Conservation (phyloP, 768 basidiomycete species). For the Paxillus ammoniavirescens region DNA sequence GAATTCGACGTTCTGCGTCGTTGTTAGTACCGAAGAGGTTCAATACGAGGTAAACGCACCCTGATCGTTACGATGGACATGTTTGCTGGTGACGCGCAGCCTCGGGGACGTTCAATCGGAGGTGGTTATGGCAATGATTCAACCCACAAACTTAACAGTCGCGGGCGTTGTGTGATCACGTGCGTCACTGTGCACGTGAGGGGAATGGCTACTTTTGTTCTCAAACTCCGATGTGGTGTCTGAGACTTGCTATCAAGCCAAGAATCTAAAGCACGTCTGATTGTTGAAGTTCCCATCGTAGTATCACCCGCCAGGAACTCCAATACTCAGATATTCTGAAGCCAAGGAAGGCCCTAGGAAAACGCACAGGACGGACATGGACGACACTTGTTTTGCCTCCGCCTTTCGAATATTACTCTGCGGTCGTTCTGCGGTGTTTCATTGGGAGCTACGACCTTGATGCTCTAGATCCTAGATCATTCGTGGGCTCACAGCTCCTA, state of each 20-base stretch:
- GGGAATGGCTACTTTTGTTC: slow-evolving; percentile 4
- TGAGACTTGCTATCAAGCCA: not conserved
- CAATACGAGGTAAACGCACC: slow-evolving; percentile 36
- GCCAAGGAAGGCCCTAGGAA: not conserved
- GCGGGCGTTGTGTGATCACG: not conserved
- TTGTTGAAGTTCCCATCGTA: too few species aligned
- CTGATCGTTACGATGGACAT: slow-evolving; percentile 75
- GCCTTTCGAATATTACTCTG: not conserved
- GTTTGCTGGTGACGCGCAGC: not conserved
- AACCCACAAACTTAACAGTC: not conserved
- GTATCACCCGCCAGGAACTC: too few species aligned
- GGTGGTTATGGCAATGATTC: not conserved
- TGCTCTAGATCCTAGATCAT: not conserved
- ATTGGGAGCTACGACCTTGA: not conserved
- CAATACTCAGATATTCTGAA: too few species aligned
- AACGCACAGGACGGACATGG: not conserved
- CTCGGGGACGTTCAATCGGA: not conserved
- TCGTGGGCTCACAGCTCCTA: not conserved
- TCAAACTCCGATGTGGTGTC: not conserved
- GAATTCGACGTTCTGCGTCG: slow-evolving; percentile 76
- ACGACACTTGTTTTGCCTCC: not conserved
- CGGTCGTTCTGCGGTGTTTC: slow-evolving; percentile 4
- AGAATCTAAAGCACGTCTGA: too few species aligned
- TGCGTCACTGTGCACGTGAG: slow-evolving; percentile 4
- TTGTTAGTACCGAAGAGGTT: not conserved